Conservation (phyloP, 2,329 filamentous ascomycete genomes). For the Fusarium tupiense region DNA sequence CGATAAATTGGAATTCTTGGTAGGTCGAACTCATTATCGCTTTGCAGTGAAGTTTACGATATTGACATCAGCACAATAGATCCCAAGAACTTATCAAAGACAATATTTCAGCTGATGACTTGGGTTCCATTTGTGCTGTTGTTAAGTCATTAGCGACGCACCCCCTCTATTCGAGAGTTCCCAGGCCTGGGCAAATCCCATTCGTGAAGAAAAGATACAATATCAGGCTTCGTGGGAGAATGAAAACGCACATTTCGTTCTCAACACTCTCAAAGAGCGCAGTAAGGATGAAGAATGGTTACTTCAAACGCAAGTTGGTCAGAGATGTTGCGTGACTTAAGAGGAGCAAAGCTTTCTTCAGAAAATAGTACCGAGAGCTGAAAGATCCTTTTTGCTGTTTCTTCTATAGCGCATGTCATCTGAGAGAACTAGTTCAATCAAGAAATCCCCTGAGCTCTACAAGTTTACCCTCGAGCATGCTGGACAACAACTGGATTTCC, state of each 20-base stretch:
- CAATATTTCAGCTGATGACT: neutral
- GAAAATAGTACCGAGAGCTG: neutral
- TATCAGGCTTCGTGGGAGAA: neutral
- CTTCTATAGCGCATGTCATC: neutral
- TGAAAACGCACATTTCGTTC: no score
- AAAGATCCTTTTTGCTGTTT: neutral
- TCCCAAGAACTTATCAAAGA: neutral
- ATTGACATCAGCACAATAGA: neutral
- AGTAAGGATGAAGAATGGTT: neutral
- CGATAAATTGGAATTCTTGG: conserved; percentile 7
- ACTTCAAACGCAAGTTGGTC: neutral
- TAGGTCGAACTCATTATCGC: neutral
- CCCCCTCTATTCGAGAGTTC: conserved; percentile 5
- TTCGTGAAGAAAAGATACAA: conserved; percentile 1
- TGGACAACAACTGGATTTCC: neutral
- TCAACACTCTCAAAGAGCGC: neutral
- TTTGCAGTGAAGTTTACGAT: neutral
- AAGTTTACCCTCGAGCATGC: neutral
- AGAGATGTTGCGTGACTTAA: neutral
- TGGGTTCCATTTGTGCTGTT: neutral
- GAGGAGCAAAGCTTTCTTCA: conserved; percentile 1
- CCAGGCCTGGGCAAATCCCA: neutral
- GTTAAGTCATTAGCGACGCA: neutral
- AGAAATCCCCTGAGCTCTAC: neutral
- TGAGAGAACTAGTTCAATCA: neutral